These are phyloP conservation scores for Rosa persica DNA, from an alignment of 306 rosid species.

Conservation along the genomic window DNA sequence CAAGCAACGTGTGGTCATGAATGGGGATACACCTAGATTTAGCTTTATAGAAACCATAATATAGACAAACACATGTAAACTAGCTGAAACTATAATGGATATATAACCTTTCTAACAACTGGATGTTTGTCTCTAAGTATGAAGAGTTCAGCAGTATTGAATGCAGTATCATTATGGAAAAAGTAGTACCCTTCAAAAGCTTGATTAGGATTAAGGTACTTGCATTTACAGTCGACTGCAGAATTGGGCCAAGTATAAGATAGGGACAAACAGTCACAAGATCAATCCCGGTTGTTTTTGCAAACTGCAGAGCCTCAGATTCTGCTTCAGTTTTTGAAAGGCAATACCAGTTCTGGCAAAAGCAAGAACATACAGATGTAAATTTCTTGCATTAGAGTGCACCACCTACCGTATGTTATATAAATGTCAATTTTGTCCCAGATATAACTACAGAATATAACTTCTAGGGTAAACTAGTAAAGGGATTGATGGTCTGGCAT, in stretches of 20 bases:
- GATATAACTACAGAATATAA: neutral
- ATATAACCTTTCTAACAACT: neutral
- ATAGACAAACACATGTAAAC: no score
- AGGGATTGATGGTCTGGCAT: neutral
- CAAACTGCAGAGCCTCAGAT: constrained; percentile 57
- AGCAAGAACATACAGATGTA: neutral
- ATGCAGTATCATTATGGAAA: neutral
- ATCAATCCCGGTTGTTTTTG: constrained; percentile 44
- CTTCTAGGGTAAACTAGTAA: neutral
- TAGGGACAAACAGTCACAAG: constrained; percentile 62
- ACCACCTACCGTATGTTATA: no score
- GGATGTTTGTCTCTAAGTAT: neutral
- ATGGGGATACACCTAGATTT: no score
- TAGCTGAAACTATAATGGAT: no score
- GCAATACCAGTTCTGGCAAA: constrained; percentile 69
- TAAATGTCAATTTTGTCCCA: no score
- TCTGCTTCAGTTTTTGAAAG: constrained; percentile 81
- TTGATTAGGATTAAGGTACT: constrained; percentile 54
- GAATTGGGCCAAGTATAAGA: constrained; percentile 51
- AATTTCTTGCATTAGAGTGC: no score
- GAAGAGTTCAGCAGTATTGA: neutral
- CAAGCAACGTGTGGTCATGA: no score
- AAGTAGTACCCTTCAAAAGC: constrained; percentile 48
- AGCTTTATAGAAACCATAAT: no score
- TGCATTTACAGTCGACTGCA: constrained; percentile 59